Evolutionary conservation across 1,284 basidiomycete genomes (phyloP).

Genomic region (Wallemia mellicola): DNA sequence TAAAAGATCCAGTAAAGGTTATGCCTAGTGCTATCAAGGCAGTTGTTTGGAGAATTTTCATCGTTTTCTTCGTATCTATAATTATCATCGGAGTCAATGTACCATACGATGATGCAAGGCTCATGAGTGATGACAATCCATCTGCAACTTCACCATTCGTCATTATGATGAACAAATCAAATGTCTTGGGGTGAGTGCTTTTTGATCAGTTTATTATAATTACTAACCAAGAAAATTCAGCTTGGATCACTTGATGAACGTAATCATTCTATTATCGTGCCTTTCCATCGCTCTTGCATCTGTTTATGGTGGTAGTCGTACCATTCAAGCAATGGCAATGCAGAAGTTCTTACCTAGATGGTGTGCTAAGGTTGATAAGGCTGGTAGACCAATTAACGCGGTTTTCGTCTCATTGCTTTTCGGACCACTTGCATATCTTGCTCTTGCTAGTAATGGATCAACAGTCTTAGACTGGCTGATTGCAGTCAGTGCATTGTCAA

Average conservation of each 20-base stretch:
- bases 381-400: conserved; percentile 20
- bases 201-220: too few relatives aligned
- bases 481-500: conserved; percentile 21
- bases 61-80: conserved; percentile 25
- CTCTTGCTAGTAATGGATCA: not conserved
- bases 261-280: conserved; percentile 16
- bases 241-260: conserved; percentile 20
- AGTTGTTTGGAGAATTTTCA: conserved; percentile 18
- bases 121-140: conserved; percentile 13
- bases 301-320: conserved; percentile 16
- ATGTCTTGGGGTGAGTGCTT: too few relatives aligned
- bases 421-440: conserved; percentile 11
- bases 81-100: conserved; percentile 26
- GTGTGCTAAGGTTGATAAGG: conserved; percentile 19
- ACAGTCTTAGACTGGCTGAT: conserved; percentile 20
- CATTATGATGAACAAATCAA: conserved; percentile 17
- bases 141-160: conserved; percentile 20
- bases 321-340: conserved; percentile 11
- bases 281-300: conserved; percentile 16
- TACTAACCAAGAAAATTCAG: too few relatives aligned
- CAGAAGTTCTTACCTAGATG: conserved; percentile 5
- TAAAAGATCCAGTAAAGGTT: conserved; percentile 19
- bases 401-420: conserved; percentile 15
- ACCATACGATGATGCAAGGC: conserved; percentile 12
- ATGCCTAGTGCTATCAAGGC: conserved; percentile 21